phyloP scores from a whole-genome alignment of 73 alveolate species.

The Paraurostyla sp. region DNA sequence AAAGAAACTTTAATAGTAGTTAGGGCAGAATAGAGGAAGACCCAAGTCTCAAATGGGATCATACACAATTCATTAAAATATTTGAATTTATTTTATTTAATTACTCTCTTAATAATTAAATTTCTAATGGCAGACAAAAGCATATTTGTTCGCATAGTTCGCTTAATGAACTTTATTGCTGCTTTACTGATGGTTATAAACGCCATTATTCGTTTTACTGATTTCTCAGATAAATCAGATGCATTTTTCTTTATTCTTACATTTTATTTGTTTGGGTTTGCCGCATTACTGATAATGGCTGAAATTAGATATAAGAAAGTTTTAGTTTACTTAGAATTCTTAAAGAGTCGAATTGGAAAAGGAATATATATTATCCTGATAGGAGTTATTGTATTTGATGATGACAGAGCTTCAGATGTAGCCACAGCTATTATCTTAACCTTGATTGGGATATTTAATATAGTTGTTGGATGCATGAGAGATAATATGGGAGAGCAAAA shows the following conservation, averaged over 20 bases:
- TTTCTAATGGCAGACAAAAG: constrained; percentile 33
- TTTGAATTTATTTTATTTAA: background rate
- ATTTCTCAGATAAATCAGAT: background rate
- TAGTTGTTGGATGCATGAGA: constrained; percentile 26
- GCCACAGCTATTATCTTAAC: background rate
- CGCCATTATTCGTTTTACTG: background rate
- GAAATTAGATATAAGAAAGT: constrained; percentile 15
- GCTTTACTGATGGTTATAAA: background rate
- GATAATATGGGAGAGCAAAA: constrained; percentile 1
- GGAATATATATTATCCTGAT: constrained; percentile 22
- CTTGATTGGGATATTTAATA: background rate
- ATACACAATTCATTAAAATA: background rate
- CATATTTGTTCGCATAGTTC: constrained; percentile 10
- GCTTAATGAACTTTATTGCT: background rate
- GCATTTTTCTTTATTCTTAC: constrained; percentile 29
- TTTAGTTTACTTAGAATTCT: constrained; percentile 17
- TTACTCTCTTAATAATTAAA: background rate
- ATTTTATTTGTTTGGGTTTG: constrained; percentile 17
- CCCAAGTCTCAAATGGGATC: constrained; percentile 61
- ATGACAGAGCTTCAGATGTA: background rate
- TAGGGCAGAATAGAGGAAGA: constrained; percentile 10
- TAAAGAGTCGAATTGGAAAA: constrained; percentile 21
- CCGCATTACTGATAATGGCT: constrained; percentile 23
- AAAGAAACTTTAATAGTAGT: background rate
- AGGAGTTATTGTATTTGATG: constrained; percentile 40